Evolutionary conservation across 2,329 filamentous ascomycete species (phyloP).

Genomic region (Cordyceps pruinosa): DNA sequence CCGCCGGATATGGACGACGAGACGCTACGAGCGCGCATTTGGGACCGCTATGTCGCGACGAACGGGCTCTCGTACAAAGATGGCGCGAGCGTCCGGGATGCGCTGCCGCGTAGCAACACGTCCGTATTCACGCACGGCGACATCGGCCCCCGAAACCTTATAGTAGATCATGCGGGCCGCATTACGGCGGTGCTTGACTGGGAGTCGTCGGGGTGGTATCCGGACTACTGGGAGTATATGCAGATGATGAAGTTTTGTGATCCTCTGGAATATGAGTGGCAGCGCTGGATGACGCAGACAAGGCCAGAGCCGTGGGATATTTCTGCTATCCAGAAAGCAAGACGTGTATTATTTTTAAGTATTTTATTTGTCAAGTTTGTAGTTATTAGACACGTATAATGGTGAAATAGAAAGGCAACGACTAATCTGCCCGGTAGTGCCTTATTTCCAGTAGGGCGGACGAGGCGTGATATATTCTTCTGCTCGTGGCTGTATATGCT

Average conservation of each 20-base stretch:
- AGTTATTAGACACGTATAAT: too few species aligned
- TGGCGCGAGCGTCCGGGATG: neutral
- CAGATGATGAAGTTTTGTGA: slow-evolving; percentile 15
- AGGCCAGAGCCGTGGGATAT: slow-evolving; percentile 15
- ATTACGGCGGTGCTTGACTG: slow-evolving; percentile 17
- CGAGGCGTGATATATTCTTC: too few species aligned
- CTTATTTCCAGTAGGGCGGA: too few species aligned
- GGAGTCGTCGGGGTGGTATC: slow-evolving; percentile 15
- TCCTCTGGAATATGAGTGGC: slow-evolving; percentile 11
- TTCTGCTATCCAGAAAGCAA: neutral
- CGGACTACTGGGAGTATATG: slow-evolving; percentile 9
- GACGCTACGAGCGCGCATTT: slow-evolving; percentile 14
- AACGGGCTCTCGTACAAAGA: slow-evolving; percentile 15
- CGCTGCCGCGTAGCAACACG: slow-evolving; percentile 1
- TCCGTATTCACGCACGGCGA: slow-evolving; percentile 18
- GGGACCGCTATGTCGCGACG: slow-evolving; percentile 6
- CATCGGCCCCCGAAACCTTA: slow-evolving; percentile 16
- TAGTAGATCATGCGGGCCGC: slow-evolving; percentile 14
- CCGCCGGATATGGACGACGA: slow-evolving; percentile 12
- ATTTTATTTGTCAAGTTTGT: too few species aligned
- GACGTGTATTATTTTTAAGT: slow-evolving; percentile 3
- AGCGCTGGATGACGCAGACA: slow-evolving; percentile 13
- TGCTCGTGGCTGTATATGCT: too few species aligned
- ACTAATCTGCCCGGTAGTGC: too few species aligned
- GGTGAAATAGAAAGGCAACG: too few species aligned